Percentiles rank a stretch among this genome's conserved stretches.
Evolutionary conservation across 371 early-diverging fungal species (phyloP).

Genomic region (Coemansia sp.): DNA sequence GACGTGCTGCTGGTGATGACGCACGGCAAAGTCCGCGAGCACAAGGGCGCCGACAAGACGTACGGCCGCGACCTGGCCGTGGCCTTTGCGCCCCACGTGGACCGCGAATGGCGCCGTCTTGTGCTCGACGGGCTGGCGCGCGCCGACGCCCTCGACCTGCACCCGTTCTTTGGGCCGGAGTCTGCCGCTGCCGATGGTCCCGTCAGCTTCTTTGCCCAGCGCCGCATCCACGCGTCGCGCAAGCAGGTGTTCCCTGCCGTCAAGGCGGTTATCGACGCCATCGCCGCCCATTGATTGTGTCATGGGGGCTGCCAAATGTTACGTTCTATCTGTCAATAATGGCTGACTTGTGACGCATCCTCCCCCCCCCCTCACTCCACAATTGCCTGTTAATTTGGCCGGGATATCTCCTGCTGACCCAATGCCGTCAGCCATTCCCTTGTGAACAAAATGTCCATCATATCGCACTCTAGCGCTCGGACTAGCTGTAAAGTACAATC

Average conservation of each 20-base stretch:
- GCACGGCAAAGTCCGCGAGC: slow-evolving; percentile 37
- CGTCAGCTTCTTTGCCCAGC: slow-evolving; percentile 18
- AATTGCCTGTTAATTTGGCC: too few species aligned
- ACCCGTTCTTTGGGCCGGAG: neutral
- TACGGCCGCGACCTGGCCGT: slow-evolving; percentile 46
- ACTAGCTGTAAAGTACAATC: too few species aligned
- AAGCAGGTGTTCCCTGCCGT: slow-evolving; percentile 41
- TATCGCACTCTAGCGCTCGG: too few species aligned
- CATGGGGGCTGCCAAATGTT: too few species aligned
- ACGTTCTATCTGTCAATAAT: too few species aligned
- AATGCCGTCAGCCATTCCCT: too few species aligned
- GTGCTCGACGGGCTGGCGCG: slow-evolving; percentile 8
- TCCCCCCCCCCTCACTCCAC: too few species aligned
- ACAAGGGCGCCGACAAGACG: slow-evolving; percentile 11
- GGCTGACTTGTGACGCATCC: too few species aligned
- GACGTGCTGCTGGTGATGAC: slow-evolving; percentile 48
- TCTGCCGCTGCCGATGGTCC: neutral
- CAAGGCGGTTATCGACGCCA: slow-evolving; percentile 12
- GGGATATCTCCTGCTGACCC: too few species aligned
- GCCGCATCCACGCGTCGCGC: slow-evolving; percentile 20
- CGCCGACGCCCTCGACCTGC: slow-evolving; percentile 10
- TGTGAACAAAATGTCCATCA: too few species aligned
- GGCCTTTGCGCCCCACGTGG: slow-evolving; percentile 8
- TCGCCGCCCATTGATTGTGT: neutral
- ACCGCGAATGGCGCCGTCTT: neutral